Percentiles rank a stretch among this genome's conserved stretches.
These are phyloP conservation scores for Suillus fuscotomentosus DNA, from an alignment of 768 basidiomycete species.

Conservation along the genomic window DNA sequence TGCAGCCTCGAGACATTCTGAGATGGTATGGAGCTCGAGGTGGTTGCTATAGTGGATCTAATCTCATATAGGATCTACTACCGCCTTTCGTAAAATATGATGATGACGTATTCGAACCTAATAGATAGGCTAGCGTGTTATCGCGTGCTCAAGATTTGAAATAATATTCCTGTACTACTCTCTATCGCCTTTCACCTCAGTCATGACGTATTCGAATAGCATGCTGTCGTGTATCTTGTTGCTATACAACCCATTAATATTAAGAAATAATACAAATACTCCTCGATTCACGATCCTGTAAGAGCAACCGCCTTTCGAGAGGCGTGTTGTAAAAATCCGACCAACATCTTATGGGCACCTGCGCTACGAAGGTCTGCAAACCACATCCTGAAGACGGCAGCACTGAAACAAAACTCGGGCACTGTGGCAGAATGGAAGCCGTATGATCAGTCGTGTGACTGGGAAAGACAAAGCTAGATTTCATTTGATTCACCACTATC, in stretches of 20 bases:
- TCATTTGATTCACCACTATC: slow-evolving; percentile 61
- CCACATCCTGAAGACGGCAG: neutral
- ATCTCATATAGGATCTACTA: neutral
- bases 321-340: too few species aligned
- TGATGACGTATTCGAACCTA: neutral
- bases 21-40: neutral
- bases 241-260: neutral
- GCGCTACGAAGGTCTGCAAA: neutral
- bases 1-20: neutral
- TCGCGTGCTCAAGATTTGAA: neutral
- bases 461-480: neutral
- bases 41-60: neutral
- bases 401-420: neutral
- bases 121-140: neutral
- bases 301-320: neutral
- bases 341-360: neutral
- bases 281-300: neutral
- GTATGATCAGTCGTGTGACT: neutral
- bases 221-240: neutral
- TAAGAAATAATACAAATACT: neutral
- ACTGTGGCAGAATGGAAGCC: neutral
- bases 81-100: neutral
- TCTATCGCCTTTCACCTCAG: neutral
- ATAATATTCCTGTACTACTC: neutral
- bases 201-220: neutral